These are phyloP conservation scores for Halenospora varia DNA, from an alignment of 495 filamentous ascomycete species.

Conservation along the genomic window DNA sequence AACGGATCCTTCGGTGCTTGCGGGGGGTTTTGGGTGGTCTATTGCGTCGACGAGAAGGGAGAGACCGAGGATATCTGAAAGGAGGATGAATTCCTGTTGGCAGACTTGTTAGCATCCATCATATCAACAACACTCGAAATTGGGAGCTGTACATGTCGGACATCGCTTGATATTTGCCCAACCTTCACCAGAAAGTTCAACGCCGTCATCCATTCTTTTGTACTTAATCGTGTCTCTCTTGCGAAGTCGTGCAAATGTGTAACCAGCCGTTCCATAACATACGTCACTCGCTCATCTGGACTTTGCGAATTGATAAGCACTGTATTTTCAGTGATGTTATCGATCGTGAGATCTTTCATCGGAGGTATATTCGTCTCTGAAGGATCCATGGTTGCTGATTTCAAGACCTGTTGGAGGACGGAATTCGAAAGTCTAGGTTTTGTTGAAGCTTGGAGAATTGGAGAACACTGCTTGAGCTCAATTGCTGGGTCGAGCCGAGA, in stretches of 20 bases:
- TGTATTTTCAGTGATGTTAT: conserved; percentile 80
- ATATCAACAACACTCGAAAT: background rate
- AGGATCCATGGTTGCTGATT: conserved; percentile 41
- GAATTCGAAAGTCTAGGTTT: background rate
- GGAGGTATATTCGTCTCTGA: conserved; percentile 48
- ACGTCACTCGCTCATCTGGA: conserved; percentile 60
- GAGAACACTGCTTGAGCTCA: too few species aligned
- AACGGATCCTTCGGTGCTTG: conserved; percentile 80
- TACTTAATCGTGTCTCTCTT: conserved; percentile 74
- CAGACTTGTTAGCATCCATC: background rate
- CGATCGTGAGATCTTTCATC: conserved; percentile 71
- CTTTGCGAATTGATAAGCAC: conserved; percentile 70
- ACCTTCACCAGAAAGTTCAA: conserved; percentile 66
- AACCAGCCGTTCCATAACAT: conserved; percentile 69
- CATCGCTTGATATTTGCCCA: conserved; percentile 69
- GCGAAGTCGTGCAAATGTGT: conserved; percentile 81
- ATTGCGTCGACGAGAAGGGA: conserved; percentile 87
- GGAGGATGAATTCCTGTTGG: conserved; percentile 85
- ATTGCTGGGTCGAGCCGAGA: too few species aligned
- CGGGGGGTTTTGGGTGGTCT: conserved; percentile 80
- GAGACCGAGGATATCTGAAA: conserved; percentile 86
- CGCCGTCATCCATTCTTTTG: conserved; percentile 74
- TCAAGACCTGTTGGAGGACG: background rate
- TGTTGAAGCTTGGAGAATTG: background rate
- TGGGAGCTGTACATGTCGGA: conserved; percentile 52